Base-by-base conservation (phyloP, 1,284 basidiomycete genomes). In the Caloboletus firmus region DNA sequence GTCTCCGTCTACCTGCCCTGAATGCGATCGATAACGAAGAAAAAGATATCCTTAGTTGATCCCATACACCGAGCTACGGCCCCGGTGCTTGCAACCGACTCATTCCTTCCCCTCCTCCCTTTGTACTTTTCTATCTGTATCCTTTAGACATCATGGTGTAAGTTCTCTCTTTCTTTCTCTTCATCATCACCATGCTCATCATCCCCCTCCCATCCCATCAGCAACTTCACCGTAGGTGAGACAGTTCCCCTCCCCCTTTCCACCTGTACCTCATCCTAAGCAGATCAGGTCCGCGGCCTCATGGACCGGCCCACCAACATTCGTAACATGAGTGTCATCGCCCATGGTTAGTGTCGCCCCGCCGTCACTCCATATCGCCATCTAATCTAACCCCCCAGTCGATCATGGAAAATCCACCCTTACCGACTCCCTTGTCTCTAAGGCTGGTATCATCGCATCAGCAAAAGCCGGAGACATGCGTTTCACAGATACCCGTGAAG, bases 321-420 rank as follows among this genome's bases (percentile, higher is more conserved):
- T 76, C 88, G 93, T 78, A 98, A 98, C 85, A 98, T 98, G 95
- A 94, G 91, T 85, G 93, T 96, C 70, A 96, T 95, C 74, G 93
- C 93, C 71, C 93, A 95, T 77, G 90, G 90, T 91, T 54, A 68
- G 84, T 76, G 52, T 49, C 42, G 15, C 45, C 44, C 45, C 40
- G 35, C 22, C 46, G 49, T 59, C 53, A 30, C 24, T 34, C 28
- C 39, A 32, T 51, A 58, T 60, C 47, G n/a, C 43, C 47, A 51
- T 64, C 55, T 60, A 45, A 66, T 58, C 60, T 53, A 24, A 46
- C 48, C 58, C 42, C 3, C 56, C 63, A 92, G 94, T 99, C 86
- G 97, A 99, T 79, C 97, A 99, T 83, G 97, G 97, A 80, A 99
- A 99, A 80, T 99, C 97, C 56, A 99, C 97, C 66, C 88, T 99